Evolutionary conservation across 352 stramenopile species (phyloP).

Genomic region (Globisporangium nagaii): DNA sequence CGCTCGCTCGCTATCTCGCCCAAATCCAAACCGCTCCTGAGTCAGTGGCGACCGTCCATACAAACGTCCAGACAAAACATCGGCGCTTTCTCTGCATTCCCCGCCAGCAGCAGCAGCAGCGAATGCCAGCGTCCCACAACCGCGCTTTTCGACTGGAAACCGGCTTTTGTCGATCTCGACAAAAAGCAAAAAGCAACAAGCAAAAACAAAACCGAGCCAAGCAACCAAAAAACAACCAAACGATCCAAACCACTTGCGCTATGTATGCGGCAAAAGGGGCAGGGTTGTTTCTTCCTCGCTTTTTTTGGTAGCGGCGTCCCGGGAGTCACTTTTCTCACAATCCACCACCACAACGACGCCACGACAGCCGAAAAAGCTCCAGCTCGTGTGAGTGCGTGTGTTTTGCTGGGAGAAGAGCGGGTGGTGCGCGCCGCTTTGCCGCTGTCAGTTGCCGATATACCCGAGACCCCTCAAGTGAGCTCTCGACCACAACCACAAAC

Average conservation of each 20-base stretch:
- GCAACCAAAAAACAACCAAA: too few relatives aligned
- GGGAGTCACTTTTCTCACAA: too few relatives aligned
- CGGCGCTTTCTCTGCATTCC: not conserved
- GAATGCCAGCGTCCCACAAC: not conserved
- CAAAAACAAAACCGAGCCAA: not conserved
- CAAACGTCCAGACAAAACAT: not conserved
- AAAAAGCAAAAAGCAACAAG: not conserved
- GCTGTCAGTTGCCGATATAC: conserved; percentile 20
- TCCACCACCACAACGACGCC: not conserved
- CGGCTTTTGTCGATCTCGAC: not conserved
- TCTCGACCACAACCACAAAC: too few relatives aligned
- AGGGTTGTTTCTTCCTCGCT: conserved; percentile 5
- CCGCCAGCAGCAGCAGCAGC: too few relatives aligned
- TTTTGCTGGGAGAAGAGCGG: too few relatives aligned
- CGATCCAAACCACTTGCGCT: not conserved
- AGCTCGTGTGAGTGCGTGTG: too few relatives aligned
- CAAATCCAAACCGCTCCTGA: not conserved
- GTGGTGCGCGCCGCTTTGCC: conserved; percentile 8
- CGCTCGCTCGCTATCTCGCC: too few relatives aligned
- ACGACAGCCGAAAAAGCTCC: too few relatives aligned
- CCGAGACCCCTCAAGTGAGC: conserved; percentile 3
- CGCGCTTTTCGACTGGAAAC: not conserved
- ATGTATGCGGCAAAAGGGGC: conserved; percentile 1
- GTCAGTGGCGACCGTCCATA: not conserved
- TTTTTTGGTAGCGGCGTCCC: too few relatives aligned